Base-by-base conservation (phyloP, 192 early-diverging fungal genomes). In the Podila minutissima region DNA sequence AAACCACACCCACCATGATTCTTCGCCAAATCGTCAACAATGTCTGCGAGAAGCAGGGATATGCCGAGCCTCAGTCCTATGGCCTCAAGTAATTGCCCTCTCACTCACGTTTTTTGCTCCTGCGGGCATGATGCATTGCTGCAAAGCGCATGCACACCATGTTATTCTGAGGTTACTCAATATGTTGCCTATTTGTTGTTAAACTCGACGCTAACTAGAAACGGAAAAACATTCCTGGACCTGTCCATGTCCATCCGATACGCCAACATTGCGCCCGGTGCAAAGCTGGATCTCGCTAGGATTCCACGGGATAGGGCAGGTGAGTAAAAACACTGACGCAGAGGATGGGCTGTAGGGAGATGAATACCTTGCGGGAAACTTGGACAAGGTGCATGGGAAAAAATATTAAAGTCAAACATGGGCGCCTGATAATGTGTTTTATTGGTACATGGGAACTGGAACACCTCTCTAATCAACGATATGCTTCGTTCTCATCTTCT, bases 241-340 rank as follows among this genome's bases (percentile, higher is more conserved):
- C 86, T 93, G 24, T 88, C 94, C 8, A 83, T 94, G 12, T 86
- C 91, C 2, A 85, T 96, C 20, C 91, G 95, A 38, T 93, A 95
- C 83, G 93, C 94, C 35, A 95, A 95, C 73, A 82, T 97, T 37
- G 91, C 94, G 4, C 83, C 91, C 4, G 93, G 93, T 17, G 95
- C 94, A 58, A 95, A 91, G 67, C 87, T 97, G 9, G 85, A 84
- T 38, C 84, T 97, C 20, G 74, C 83, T 20, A 67, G 48, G 35
- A 55, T 53, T 15, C 67, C 65, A 67, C 63, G 59, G 69, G 69
- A 62, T 48, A 73, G 22, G 82, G 87, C 60, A 75, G 85, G 78
- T 81, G 73, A 63, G 59, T 26, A 15, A 33, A 49, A 28, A 32
- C 8, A 51, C 13, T 2, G 29, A 51, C 11, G 22, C 20, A 63